Evolutionary conservation across 2,329 filamentous ascomycete genomes (phyloP).

Genomic region (Colletotrichum orbiculare): DNA sequence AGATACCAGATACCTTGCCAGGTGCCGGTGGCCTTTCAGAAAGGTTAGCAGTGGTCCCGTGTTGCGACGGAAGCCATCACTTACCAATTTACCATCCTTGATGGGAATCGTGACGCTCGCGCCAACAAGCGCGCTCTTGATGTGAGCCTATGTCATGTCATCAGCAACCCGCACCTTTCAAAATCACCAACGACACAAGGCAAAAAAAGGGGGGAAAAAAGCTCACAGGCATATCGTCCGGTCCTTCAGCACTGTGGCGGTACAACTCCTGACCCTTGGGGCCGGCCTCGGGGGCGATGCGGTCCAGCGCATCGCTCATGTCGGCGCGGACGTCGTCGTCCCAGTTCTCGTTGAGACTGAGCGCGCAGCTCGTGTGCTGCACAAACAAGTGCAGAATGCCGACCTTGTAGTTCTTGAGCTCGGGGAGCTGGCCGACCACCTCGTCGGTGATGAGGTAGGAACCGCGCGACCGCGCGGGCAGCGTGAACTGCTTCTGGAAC

Average conservation of each 20-base stretch:
- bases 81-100: constrained; percentile 80
- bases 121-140: constrained; percentile 91
- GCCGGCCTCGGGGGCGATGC: constrained; percentile 84
- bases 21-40: constrained; percentile 67
- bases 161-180: not conserved
- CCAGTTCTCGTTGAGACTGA: constrained; percentile 93
- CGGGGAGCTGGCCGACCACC: constrained; percentile 77
- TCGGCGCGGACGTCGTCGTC: constrained; percentile 87
- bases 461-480: constrained; percentile 81
- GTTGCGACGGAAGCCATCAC: constrained; percentile 40
- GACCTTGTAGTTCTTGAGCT: constrained; percentile 85
- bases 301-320: constrained; percentile 93
- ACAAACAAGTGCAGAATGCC: constrained; percentile 90
- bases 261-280: constrained; percentile 80
- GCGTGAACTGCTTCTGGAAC: constrained; percentile 86
- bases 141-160: constrained; percentile 74
- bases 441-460: constrained; percentile 90
- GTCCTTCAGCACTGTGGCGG: constrained; percentile 86
- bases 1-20: constrained; percentile 96
- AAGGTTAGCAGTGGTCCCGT: not conserved
- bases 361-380: constrained; percentile 92
- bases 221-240: constrained; percentile 90
- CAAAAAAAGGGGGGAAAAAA: constrained; percentile 7
- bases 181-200: not conserved
- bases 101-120: constrained; percentile 93